Percentiles rank a stretch among this genome's conserved stretches.
phyloP scores from a whole-genome alignment of 2,329 filamentous ascomycete species.

The Aspergillus japonicus region DNA sequence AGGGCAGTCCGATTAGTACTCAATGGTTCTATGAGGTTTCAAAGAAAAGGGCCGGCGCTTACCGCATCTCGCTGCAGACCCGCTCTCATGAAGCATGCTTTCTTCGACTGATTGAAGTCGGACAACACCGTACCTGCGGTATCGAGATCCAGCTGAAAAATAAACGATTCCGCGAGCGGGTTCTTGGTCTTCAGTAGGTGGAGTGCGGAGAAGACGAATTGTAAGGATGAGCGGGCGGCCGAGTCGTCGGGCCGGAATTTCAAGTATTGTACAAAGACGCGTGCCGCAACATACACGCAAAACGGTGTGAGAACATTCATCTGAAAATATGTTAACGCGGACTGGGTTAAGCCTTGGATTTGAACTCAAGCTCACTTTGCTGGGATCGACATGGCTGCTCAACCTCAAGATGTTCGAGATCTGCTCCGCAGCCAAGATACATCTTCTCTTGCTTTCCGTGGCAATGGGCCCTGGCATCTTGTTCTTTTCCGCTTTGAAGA shows the following conservation, averaged over 20 bases:
- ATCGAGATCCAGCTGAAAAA: constrained; percentile 90
- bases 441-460: constrained; percentile 87
- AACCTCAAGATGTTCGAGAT: constrained; percentile 94
- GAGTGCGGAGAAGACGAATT: constrained; percentile 88
- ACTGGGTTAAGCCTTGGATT: neutral
- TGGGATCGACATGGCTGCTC: constrained; percentile 85
- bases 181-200: constrained; percentile 84
- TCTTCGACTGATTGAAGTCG: constrained; percentile 17
- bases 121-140: constrained; percentile 60
- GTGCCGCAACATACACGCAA: constrained; percentile 90
- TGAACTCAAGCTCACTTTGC: constrained; percentile 59
- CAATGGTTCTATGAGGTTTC: neutral
- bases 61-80: constrained; percentile 11
- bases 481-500: constrained; percentile 94
- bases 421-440: constrained; percentile 88
- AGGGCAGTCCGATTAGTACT: neutral
- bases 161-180: constrained; percentile 88
- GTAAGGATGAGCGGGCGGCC: constrained; percentile 74
- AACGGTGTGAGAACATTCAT: constrained; percentile 96
- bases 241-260: constrained; percentile 85
- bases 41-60: neutral
- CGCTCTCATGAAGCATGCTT: neutral
- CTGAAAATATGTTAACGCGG: constrained; percentile 48
- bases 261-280: constrained; percentile 95
- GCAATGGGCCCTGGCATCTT: constrained; percentile 72